Conservation (phyloP, 1,284 basidiomycete genomes). For the Malassezia vespertilionis region DNA sequence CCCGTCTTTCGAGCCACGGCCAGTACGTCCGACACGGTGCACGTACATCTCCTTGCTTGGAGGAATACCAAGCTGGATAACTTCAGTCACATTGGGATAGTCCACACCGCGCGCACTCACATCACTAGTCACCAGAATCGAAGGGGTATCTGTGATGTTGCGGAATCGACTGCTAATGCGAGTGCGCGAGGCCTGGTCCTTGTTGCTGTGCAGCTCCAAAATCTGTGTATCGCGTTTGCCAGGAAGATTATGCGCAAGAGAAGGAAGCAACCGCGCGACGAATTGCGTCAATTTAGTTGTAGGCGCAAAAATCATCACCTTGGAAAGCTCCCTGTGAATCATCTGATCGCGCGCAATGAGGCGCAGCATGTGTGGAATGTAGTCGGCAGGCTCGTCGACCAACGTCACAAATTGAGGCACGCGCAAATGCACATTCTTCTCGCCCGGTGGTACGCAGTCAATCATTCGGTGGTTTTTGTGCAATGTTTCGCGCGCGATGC, state of each 20-base stretch:
- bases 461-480: slow-evolving; percentile 56
- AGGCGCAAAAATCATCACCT: slow-evolving; percentile 76
- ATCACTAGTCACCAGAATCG: slow-evolving; percentile 49
- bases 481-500: slow-evolving; percentile 55
- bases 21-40: slow-evolving; percentile 83
- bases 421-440: slow-evolving; percentile 61
- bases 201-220: slow-evolving; percentile 79
- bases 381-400: slow-evolving; percentile 58
- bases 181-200: slow-evolving; percentile 59
- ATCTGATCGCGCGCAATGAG: slow-evolving; percentile 85
- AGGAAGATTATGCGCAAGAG: slow-evolving; percentile 19
- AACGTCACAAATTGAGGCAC: slow-evolving; percentile 76
- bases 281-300: slow-evolving; percentile 78
- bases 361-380: slow-evolving; percentile 67
- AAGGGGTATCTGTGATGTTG: slow-evolving; percentile 52
- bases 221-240: slow-evolving; percentile 17
- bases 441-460: slow-evolving; percentile 55
- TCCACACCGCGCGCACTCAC: slow-evolving; percentile 51
- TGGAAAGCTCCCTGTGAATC: slow-evolving; percentile 59
- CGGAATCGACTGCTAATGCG: slow-evolving; percentile 62
- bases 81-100: slow-evolving; percentile 68
- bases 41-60: slow-evolving; percentile 65
- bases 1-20: slow-evolving; percentile 61
- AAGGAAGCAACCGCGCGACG: slow-evolving; percentile 53
- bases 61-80: slow-evolving; percentile 84